Conservation (phyloP, 2,329 filamentous ascomycete species). For the Alternaria metachromatica region DNA sequence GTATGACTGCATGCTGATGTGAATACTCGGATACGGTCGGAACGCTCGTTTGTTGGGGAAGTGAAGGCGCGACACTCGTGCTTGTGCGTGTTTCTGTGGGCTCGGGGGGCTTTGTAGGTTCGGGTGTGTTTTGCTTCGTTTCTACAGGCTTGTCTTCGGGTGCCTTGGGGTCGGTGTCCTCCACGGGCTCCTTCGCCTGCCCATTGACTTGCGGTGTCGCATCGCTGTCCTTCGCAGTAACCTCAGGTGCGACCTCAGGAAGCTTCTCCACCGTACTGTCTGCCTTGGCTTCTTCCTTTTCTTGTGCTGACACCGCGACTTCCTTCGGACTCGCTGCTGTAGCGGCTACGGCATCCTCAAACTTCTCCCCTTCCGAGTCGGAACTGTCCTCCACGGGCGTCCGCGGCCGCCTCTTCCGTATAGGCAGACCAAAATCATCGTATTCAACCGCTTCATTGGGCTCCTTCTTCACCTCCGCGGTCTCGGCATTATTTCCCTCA, state of each 20-base stretch:
- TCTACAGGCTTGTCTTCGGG: conserved; percentile 10
- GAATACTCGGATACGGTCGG: conserved; percentile 79
- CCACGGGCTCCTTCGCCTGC: conserved; percentile 15
- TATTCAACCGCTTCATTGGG: conserved; percentile 53
- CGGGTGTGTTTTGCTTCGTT: conserved; percentile 1
- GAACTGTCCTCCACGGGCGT: conserved; percentile 36
- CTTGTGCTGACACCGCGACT: conserved; percentile 30
- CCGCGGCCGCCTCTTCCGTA: conserved; percentile 56
- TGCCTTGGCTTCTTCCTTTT: conserved; percentile 18
- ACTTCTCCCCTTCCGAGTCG: conserved; percentile 35
- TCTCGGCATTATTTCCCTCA: conserved; percentile 27
- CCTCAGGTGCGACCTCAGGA: conserved; percentile 8
- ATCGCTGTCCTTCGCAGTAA: conserved; percentile 14
- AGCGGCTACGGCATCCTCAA: conserved; percentile 37
- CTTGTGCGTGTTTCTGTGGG: conserved; percentile 16
- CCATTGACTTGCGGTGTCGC: conserved; percentile 21
- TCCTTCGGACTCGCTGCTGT: conserved; percentile 34
- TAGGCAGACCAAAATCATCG: conserved; percentile 75
- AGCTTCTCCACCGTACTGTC: conserved; percentile 7
- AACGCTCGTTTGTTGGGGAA: conserved; percentile 20
- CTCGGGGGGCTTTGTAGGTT: background rate
- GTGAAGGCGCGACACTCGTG: conserved; percentile 8
- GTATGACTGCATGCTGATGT: conserved; percentile 76
- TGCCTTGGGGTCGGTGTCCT: conserved; percentile 14
- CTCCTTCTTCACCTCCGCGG: conserved; percentile 14